Base-by-base conservation (phyloP, 371 early-diverging fungal species). In the Entomophthora muscae region DNA sequence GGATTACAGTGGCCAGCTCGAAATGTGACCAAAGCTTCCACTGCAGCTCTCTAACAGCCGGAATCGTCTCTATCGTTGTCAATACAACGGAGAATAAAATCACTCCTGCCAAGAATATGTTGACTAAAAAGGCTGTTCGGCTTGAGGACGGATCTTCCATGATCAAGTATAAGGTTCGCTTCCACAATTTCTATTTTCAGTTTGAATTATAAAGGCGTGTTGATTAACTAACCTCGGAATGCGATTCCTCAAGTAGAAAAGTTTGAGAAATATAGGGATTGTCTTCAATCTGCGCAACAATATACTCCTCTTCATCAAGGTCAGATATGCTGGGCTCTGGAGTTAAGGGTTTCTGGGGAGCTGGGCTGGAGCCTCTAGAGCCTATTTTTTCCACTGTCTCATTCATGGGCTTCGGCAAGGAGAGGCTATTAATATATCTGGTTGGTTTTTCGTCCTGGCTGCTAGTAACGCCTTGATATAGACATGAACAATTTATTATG, bases 1-100 rank as follows among this genome's bases (percentile, higher is more conserved):
- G 71, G 0, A 76, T 77, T 3, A 91, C 87, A 73, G 88, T 83
- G n/a, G 79, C 70, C 3, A 83, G 77, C 70, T 90, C 91, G 29
- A 88, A 67, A 27, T 77, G 76, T 69, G 79, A 79, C 86, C 86
- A 83, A n/a, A 83, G 71, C 32, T 70, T 66, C 24, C 80, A 80
- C 55, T 80, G 76, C 1, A 75, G 73, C 1, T 80, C 79, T 53
- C 82, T 79, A 68, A 88, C 83, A 22, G 86, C 66, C 23, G 91
- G 91, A 22, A 90, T 87, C 24, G 91, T 90, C 74, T 90, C 91
- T 32, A 90, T 76, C 7, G 87, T 88, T 0, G 88, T 83, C 63
- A 86, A 80, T n/a, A 87, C 77, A 5, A 88, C 85, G 69, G 85
- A 82, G 33, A 84, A 71, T 1, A 88, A 79, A 67, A 90, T 90